These are phyloP conservation scores for Triticum turgidum DNA, from an alignment of 176 grass and related monocot species.

Conservation along the genomic window DNA sequence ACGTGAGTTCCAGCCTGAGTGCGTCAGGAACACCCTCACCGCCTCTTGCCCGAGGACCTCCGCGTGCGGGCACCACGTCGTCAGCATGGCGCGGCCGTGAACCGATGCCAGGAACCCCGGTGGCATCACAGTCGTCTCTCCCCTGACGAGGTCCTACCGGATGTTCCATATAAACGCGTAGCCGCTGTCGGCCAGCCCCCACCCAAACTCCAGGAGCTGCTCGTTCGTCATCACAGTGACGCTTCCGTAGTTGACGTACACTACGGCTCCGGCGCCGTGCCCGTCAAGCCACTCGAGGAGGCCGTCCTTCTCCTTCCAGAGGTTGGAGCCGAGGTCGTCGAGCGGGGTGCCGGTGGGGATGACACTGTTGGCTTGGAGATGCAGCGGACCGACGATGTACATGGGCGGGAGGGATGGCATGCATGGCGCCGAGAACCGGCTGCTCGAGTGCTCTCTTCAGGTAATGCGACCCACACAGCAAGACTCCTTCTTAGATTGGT, in stretches of 20 bases:
- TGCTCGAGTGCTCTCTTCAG: conserved; percentile 1
- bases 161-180: conserved; percentile 51
- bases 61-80: conserved; percentile 47
- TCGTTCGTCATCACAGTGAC: conserved; percentile 6
- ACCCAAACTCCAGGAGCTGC: conserved; percentile 40
- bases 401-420: background rate
- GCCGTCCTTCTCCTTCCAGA: conserved; percentile 45
- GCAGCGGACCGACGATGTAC: conserved; percentile 45
- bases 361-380: background rate
- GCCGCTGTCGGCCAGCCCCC: conserved; percentile 48
- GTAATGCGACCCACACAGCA: too few relatives aligned
- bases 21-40: conserved; percentile 56
- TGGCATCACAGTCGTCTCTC: conserved; percentile 21
- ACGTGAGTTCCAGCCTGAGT: conserved; percentile 42
- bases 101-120: background rate
- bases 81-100: conserved; percentile 19
- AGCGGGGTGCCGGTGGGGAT: background rate
- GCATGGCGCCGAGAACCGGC: conserved; percentile 32
- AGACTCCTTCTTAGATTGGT: too few relatives aligned
- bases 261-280: conserved; percentile 25
- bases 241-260: conserved; percentile 67
- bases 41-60: conserved; percentile 40
- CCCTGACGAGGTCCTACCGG: conserved; percentile 33
- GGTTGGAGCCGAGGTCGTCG: conserved; percentile 30
- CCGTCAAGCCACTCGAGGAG: conserved; percentile 41